Conservation (phyloP, 345 rosid species). For the Isatis tinctoria region DNA sequence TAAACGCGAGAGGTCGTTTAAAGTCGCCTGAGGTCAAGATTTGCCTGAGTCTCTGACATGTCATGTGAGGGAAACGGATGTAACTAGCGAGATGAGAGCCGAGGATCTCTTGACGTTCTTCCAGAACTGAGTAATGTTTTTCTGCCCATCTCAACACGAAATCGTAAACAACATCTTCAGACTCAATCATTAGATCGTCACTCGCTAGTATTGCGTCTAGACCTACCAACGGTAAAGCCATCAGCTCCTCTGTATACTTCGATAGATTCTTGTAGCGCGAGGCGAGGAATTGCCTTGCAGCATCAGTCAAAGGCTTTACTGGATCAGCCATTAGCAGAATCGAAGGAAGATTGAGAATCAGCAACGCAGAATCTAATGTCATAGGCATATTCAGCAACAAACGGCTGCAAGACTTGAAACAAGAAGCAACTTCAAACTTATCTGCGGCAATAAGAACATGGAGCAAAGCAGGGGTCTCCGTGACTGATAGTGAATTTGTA, state of each 20-base stretch:
- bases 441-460: constrained; percentile 78
- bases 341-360: constrained; percentile 75
- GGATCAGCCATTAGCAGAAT: constrained; percentile 62
- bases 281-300: constrained; percentile 67
- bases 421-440: constrained; percentile 81
- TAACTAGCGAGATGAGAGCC: constrained; percentile 51
- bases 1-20: constrained; percentile 46
- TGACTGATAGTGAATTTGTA: constrained; percentile 43
- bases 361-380: constrained; percentile 74
- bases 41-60: constrained; percentile 62
- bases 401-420: constrained; percentile 75
- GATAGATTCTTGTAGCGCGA: constrained; percentile 52
- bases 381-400: constrained; percentile 57
- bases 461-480: constrained; percentile 48
- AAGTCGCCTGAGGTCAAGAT: constrained; percentile 67
- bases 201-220: constrained; percentile 73
- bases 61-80: constrained; percentile 81
- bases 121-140: constrained; percentile 52
- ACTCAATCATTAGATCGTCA: constrained; percentile 55
- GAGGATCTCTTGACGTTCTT: constrained; percentile 59
- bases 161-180: constrained; percentile 76
- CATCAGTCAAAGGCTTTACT: constrained; percentile 68
- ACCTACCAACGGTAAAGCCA: constrained; percentile 75
- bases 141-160: constrained; percentile 71
- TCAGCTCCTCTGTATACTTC: constrained; percentile 36